Evolutionary conservation across 176 grass and related monocot genomes (phyloP).

Genomic region (Bonia amplexicaulis): DNA sequence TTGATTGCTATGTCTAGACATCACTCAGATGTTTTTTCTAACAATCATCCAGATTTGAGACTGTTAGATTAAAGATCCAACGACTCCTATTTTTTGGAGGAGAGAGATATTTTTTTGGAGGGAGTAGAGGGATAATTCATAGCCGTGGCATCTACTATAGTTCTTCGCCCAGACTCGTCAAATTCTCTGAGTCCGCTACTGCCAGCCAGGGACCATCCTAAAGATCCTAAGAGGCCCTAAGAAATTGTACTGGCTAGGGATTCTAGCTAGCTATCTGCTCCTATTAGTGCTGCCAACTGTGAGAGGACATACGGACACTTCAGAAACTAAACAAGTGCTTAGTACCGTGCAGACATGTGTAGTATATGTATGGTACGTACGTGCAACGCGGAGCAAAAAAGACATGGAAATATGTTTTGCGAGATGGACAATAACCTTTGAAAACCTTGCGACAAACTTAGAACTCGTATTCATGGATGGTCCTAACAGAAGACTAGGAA

Average conservation of each 20-base stretch:
- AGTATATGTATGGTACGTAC: neutral
- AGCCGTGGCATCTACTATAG: too few relatives aligned
- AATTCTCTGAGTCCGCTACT: too few relatives aligned
- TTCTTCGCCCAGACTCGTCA: too few relatives aligned
- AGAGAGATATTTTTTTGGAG: too few relatives aligned
- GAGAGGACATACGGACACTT: neutral
- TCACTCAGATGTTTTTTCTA: too few relatives aligned
- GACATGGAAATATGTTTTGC: neutral
- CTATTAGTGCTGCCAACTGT: neutral
- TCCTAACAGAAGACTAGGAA: neutral
- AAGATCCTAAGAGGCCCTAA: neutral
- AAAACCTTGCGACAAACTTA: neutral
- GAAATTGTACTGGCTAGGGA: neutral
- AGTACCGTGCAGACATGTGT: neutral
- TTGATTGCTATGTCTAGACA: too few relatives aligned
- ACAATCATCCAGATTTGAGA: too few relatives aligned
- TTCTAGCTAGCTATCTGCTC: neutral
- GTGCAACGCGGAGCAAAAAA: neutral
- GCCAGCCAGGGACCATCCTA: neutral
- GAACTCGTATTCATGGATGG: neutral
- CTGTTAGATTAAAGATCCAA: too few relatives aligned
- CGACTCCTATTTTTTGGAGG: too few relatives aligned
- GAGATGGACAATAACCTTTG: neutral
- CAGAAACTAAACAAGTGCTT: neutral
- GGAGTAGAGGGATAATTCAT: too few relatives aligned